Base-by-base conservation (phyloP, 2,329 filamentous ascomycete species). In the Xylaria sp. region DNA sequence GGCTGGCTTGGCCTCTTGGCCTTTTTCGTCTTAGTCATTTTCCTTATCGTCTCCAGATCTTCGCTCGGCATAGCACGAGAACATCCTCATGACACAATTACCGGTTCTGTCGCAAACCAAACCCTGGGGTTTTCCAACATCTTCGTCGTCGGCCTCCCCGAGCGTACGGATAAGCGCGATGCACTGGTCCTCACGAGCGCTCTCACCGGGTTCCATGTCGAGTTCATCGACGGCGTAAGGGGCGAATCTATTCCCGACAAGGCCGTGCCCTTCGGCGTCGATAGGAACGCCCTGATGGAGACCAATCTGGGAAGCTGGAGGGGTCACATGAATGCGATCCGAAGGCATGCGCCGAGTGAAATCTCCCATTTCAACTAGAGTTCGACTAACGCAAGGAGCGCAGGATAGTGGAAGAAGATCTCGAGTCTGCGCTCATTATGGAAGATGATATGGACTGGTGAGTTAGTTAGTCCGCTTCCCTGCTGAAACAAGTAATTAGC, bases 101-200 rank as follows among this genome's bases (percentile, higher is more conserved):
- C 13, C 20, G 62, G 57, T 7, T n/a, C 54, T 12, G 31, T 39
- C 55, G 28, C 39, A 5, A 79, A 78, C 66, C 58, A 60, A n/a
- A 76, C 75, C 2, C 67, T 79, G 3, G 77, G 77, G 0, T 78
- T 78, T 54, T 65, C 72, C 25, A 78, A 76, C 48, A 66, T 79
- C 8, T 76, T 84, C 65, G 81, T 83, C 25, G 78, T 87, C 64
- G 81, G 82, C 3, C 76, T 87, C 12, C 82, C 83, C 4, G 79
- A 82, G 46, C 80, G 85, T 37, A 82, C 80, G 4, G 85, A 87
- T 73, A 84, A 85, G 70, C 80, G 82, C 58, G 85, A 87, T 78
- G 82, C 81, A 2, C 76, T 87, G 20, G 75, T 80, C 1, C 73
- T 87, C 6, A 78, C 81, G 5, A 80, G 82, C 48, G 76, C 81